These are phyloP conservation scores for Pseudopithomyces chartarum DNA, from an alignment of 2,329 filamentous ascomycete genomes.

Conservation along the genomic window DNA sequence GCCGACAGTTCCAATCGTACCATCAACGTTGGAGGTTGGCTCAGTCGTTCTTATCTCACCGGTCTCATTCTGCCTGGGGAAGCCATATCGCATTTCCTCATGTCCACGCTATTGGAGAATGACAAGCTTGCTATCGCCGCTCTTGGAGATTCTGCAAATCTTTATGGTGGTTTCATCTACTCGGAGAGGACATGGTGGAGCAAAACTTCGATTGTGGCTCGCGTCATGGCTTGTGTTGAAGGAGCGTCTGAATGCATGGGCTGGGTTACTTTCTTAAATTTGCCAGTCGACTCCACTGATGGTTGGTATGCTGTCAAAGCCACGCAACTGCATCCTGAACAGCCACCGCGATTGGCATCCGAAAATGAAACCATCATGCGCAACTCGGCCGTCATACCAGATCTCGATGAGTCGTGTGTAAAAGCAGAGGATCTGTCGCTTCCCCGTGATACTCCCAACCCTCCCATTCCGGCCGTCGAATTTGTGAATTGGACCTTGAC, in stretches of 20 bases:
- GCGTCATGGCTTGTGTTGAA: slow-evolving; percentile 55
- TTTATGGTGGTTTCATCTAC: slow-evolving; percentile 62
- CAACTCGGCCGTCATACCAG: slow-evolving; percentile 45
- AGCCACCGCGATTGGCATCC: slow-evolving; percentile 46
- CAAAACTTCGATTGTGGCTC: slow-evolving; percentile 59
- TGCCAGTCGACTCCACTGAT: slow-evolving; percentile 48
- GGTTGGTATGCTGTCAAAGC: slow-evolving; percentile 58
- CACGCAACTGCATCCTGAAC: slow-evolving; percentile 33
- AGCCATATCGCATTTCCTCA: slow-evolving; percentile 59
- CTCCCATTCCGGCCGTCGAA: slow-evolving; percentile 21
- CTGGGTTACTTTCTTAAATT: slow-evolving; percentile 54
- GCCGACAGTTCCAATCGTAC: slow-evolving; percentile 20
- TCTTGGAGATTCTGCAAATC: slow-evolving; percentile 57
- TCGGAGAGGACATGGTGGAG: slow-evolving; percentile 60
- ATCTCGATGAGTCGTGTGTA: slow-evolving; percentile 16
- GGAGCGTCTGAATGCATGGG: slow-evolving; percentile 59
- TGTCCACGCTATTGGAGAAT: slow-evolving; percentile 62
- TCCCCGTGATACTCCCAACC: slow-evolving; percentile 37
- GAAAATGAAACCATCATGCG: slow-evolving; percentile 33
- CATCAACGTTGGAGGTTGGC: slow-evolving; percentile 55
- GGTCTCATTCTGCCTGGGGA: slow-evolving; percentile 62
- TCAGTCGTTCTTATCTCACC: slow-evolving; percentile 60
- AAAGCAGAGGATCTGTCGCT: slow-evolving; percentile 45
- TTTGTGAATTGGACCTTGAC: slow-evolving; percentile 37
- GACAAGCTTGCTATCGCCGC: slow-evolving; percentile 53